Base-by-base conservation (phyloP, 306 rosid genomes). In the Purshia tridentata region DNA sequence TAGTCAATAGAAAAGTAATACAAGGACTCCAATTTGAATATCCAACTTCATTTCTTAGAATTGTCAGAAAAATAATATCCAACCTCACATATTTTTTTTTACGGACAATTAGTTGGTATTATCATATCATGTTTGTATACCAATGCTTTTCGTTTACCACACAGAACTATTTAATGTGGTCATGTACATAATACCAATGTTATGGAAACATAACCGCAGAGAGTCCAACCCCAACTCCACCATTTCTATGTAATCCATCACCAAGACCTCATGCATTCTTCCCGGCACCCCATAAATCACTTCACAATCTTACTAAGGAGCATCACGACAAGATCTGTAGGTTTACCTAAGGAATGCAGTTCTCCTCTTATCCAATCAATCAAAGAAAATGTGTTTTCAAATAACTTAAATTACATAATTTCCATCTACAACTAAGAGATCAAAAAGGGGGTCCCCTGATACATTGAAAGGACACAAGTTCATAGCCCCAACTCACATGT, bases 1-100 rank as follows among this genome's bases (percentile, higher is more conserved):
- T 41, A 52, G 48, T 19, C 18, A 37, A n/a, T 53, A 53, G 44
- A 29, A 16, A 55, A 52, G 35, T 1, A 58, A 9, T 29, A 29
- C 18, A 35, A 65, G 40, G 16, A 63, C 53, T 65, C 41, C 70
- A 46, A 46, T 20, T n/a, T 64, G 69, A 44, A n/a, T 19, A 64
- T 18, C 50, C 69, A 15, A 42, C 69, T 37, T 65, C 51, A 18
- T 64, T 42, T 42, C 14, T 42, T 44, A n/a, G n/a, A n/a, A n/a
- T 44, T 61, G 20, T 8, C 50, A 46, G 44, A 20, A 0, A n/a
- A n/a, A n/a, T n/a, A n/a, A n/a, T n/a, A n/a, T n/a, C n/a, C n/a
- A n/a, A n/a, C 62, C 62, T 9, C 58, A 8, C 58, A 18, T 18
- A 16, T 7, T 55, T 8, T 29, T 55, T 20, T 13, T 53, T 7